Conservation (phyloP, 2,329 filamentous ascomycete species). For the Xylaria sp. region DNA sequence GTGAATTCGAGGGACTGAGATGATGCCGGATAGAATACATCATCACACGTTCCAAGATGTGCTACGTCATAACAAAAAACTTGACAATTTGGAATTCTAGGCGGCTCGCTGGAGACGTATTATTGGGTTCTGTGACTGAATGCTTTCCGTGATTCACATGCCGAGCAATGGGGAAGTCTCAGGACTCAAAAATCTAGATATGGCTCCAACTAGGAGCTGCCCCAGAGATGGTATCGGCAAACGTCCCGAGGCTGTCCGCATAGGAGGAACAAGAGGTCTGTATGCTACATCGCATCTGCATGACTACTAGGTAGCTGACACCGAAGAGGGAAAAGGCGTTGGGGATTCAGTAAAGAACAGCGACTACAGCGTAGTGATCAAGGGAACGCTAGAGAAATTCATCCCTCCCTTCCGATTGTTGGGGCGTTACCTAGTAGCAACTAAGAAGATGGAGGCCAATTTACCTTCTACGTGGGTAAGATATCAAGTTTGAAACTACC, state of each 20-base stretch:
- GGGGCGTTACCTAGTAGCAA: background rate
- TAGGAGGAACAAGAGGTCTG: background rate
- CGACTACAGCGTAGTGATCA: background rate
- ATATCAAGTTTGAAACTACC: no score
- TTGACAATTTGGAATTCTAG: no score
- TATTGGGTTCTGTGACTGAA: no score
- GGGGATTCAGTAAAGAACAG: no score
- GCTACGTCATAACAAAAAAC: conserved; percentile 9
- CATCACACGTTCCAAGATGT: background rate
- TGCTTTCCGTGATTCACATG: background rate
- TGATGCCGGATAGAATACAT: conserved; percentile 15
- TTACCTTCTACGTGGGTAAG: no score
- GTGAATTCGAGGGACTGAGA: background rate
- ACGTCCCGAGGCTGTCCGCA: background rate
- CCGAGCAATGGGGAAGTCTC: background rate
- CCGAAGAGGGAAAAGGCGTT: no score
- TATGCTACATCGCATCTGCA: background rate
- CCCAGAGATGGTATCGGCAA: background rate
- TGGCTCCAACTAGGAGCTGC: background rate
- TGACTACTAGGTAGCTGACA: background rate
- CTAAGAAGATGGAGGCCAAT: background rate
- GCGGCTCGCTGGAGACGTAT: no score
- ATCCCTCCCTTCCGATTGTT: background rate
- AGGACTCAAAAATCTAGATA: background rate
- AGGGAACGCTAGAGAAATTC: background rate